Evolutionary conservation across 2,329 filamentous ascomycete species (phyloP).

Genomic region (Emergomyces africanus): DNA sequence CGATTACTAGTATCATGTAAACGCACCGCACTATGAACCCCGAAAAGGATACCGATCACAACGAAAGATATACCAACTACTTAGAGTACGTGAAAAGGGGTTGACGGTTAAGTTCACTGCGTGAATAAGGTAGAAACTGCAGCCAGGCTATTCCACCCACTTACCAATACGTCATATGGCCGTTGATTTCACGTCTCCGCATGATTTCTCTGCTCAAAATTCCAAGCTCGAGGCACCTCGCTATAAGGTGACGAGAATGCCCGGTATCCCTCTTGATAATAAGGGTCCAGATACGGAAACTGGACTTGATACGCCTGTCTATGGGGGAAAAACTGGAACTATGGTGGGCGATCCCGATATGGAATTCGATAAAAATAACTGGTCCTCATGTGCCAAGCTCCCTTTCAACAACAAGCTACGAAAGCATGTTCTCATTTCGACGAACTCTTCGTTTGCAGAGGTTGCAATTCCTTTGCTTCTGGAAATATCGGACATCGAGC

Average conservation of each 20-base stretch:
- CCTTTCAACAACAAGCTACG: constrained; percentile 12
- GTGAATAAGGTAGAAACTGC: background rate
- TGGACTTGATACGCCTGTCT: too few species aligned
- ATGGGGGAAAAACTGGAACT: background rate
- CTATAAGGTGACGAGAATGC: background rate
- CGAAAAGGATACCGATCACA: background rate
- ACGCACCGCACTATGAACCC: background rate
- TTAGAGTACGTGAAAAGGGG: background rate
- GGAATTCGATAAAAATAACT: background rate
- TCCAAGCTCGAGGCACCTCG: background rate
- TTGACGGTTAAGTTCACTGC: background rate
- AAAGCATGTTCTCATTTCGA: constrained; percentile 24
- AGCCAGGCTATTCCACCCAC: background rate
- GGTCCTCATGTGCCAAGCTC: background rate
- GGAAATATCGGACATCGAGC: constrained; percentile 26
- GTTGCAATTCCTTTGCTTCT: constrained; percentile 26
- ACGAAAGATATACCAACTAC: background rate
- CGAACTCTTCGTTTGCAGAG: constrained; percentile 28
- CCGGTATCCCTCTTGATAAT: background rate
- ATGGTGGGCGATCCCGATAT: background rate
- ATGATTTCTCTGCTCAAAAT: background rate
- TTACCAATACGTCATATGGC: background rate
- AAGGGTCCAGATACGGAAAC: background rate
- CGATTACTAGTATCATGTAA: background rate
- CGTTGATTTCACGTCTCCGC: background rate